Conservation (phyloP, 345 rosid species). For the Zanthoxylum bungeanum region DNA sequence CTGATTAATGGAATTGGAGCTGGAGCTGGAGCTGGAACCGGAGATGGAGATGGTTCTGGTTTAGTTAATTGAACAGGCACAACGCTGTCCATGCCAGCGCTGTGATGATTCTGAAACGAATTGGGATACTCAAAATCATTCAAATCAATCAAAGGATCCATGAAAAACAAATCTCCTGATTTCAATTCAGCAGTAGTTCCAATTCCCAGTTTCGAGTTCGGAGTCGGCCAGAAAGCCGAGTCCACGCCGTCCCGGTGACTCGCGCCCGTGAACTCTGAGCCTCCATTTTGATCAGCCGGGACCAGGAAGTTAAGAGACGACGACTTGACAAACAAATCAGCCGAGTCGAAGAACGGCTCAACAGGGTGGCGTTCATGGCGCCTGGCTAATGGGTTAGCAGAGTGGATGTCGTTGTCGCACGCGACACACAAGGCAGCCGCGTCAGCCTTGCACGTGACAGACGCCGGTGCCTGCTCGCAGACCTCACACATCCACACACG, state of each 20-base stretch:
- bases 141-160: conserved; percentile 57
- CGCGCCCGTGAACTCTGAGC: conserved; percentile 23
- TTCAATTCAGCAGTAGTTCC: conserved; percentile 30
- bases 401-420: conserved; percentile 90
- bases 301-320: conserved; percentile 39
- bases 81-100: conserved; percentile 56
- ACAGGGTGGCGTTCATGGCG: conserved; percentile 88
- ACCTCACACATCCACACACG: conserved; percentile 83
- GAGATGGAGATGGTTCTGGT: background rate
- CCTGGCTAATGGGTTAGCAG: conserved; percentile 82
- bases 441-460: conserved; percentile 94
- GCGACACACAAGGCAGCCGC: conserved; percentile 83
- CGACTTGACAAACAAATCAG: conserved; percentile 33
- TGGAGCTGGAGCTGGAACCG: background rate
- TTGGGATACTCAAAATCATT: conserved; percentile 52
- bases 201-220: conserved; percentile 28
- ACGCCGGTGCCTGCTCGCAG: conserved; percentile 95
- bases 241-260: conserved; percentile 32
- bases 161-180: conserved; percentile 34
- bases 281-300: conserved; percentile 10
- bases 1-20: conserved; percentile 32
- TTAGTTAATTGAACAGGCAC: conserved; percentile 67
- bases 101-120: conserved; percentile 42
- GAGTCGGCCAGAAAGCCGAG: conserved; percentile 33
- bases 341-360: conserved; percentile 57